These are phyloP conservation scores for Viola odorata DNA, from an alignment of 345 rosid genomes.

Conservation along the genomic window DNA sequence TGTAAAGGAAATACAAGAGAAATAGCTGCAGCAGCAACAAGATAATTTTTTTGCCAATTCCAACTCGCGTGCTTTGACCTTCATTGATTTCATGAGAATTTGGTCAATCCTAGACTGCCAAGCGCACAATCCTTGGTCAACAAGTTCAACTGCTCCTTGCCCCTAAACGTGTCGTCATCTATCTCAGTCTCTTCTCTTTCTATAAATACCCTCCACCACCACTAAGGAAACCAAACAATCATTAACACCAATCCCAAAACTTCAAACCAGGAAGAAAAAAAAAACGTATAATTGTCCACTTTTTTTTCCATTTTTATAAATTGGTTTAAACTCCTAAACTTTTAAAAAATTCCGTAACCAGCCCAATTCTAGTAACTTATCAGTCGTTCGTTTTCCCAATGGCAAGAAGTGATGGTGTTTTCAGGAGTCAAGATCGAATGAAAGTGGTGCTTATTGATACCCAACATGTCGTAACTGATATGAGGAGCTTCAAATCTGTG, in stretches of 20 bases:
- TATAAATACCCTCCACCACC: no score
- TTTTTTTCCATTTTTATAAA: no score
- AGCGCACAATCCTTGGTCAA: background rate
- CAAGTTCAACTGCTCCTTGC: background rate
- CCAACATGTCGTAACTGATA: conserved; percentile 45
- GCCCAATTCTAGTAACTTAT: background rate
- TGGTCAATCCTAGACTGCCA: conserved; percentile 12
- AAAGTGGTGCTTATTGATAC: conserved; percentile 54
- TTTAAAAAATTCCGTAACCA: background rate
- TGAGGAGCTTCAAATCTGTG: conserved; percentile 52
- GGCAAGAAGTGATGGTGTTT: no score
- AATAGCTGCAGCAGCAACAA: background rate
- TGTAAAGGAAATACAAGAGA: no score
- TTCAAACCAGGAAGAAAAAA: no score
- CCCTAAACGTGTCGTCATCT: no score
- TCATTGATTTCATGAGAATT: background rate
- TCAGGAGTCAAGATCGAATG: background rate
- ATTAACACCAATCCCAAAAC: no score
- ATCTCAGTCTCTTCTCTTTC: no score
- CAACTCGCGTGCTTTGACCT: conserved; percentile 20
- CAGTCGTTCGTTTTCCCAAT: background rate
- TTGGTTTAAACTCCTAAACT: no score
- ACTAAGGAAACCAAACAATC: no score
- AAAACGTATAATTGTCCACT: no score
- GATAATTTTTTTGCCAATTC: background rate